These are phyloP conservation scores for Moringa oleifera DNA, from an alignment of 345 rosid species.

Conservation along the genomic window DNA sequence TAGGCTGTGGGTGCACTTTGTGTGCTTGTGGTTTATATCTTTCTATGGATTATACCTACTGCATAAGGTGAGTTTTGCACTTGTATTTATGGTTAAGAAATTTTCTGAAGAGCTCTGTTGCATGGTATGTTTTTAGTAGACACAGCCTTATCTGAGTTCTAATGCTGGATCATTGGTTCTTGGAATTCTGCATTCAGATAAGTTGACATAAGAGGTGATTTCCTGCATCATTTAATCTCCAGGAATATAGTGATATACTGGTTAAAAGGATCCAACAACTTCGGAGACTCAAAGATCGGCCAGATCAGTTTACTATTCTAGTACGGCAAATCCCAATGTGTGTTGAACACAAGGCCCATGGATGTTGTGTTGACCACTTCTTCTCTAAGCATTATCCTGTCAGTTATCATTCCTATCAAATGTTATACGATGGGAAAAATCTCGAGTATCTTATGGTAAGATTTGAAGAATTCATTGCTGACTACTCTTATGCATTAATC, in stretches of 20 bases:
- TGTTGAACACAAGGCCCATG: slow-evolving; percentile 39
- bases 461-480: slow-evolving; percentile 1
- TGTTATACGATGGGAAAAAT: slow-evolving; percentile 59
- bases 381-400: slow-evolving; percentile 64
- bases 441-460: slow-evolving; percentile 59
- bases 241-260: slow-evolving; percentile 76
- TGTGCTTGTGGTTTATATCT: slow-evolving; percentile 77
- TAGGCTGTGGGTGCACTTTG: slow-evolving; percentile 96
- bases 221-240: slow-evolving; percentile 33
- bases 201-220: slow-evolving; percentile 26
- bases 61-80: slow-evolving; percentile 47
- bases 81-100: not conserved
- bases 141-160: slow-evolving; percentile 10
- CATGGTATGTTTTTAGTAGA: not conserved
- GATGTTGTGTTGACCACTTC: slow-evolving; percentile 75
- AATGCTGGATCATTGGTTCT: slow-evolving; percentile 8
- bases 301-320: slow-evolving; percentile 73
- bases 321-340: slow-evolving; percentile 77
- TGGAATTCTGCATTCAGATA: slow-evolving; percentile 14
- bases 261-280: slow-evolving; percentile 55
- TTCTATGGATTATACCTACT: slow-evolving; percentile 59
- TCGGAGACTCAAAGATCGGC: slow-evolving; percentile 44
- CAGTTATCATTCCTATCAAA: slow-evolving; percentile 60
- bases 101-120: not conserved
- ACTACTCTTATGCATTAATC: not conserved